Base-by-base conservation (phyloP, 2,329 filamentous ascomycete genomes). In the Daldinia sp. region DNA sequence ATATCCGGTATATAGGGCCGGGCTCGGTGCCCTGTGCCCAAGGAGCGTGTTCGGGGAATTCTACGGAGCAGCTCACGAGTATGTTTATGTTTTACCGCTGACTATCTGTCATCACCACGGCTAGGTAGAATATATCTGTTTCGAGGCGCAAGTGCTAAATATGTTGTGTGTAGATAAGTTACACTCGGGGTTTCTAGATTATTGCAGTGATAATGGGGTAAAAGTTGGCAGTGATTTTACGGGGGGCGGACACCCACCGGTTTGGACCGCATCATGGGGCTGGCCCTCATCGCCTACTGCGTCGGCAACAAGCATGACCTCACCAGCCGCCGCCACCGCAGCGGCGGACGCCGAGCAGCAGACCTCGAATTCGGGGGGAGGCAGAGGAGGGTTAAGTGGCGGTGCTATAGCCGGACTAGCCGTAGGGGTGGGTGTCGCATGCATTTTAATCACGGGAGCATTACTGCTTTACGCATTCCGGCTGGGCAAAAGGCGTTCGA, bases 371-470 rank as follows among this genome's bases (percentile, higher is more conserved):
- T 42, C 5, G 13, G 50, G 1, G 37, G 60, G n/a, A 13, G 50
- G 1, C 51, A 56, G n/a, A 28, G 60, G 48, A 20, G 39, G 48
- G 6, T 42, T 68, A 18, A 61, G 65, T 50, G 15, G 30, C 5
- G 68, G 68, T 2, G 62, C 65, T 0, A 68, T 71, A 48, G 62
- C 63, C 15, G 68, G 71, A 10, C 68, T 72, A 51, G 64, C 61
- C 10, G 63, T 71, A 2, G 68, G 68, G 4, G 71, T 54, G 1
- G 66, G 33, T 9, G 42, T 69, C 7, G 63, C 42, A 6, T 33
- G 59, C 4, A 58, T 71, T 6, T 20, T 41, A 4, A 59, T 65
- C n/a, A 65, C 60, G 9, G 66, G 68, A 0, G 65, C 42, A 1
- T 37, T 72, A 1, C 3, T 71, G 6, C 20, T 72, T 4, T 18